A percentile compares a stretch with the other conserved stretches of the same genome.
phyloP scores from a whole-genome alignment of 176 grass and related monocot genomes.

The Pontederia crassipes region DNA sequence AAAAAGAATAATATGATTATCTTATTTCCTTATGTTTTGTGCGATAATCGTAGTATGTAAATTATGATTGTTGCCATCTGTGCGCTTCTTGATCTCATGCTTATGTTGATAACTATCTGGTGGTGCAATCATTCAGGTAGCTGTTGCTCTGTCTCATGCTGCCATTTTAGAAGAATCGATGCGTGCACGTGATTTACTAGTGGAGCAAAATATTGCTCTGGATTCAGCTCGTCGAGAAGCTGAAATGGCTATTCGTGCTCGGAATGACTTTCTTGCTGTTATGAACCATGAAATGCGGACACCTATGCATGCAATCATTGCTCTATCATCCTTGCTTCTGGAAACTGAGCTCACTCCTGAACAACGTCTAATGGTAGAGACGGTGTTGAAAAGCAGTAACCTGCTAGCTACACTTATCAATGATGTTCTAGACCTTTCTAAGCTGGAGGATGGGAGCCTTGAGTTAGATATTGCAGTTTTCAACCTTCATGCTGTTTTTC shows the following conservation, averaged over 20 bases:
- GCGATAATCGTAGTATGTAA: no score
- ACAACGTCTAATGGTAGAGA: constrained; percentile 81
- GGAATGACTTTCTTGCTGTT: constrained; percentile 85
- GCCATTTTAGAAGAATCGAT: constrained; percentile 97
- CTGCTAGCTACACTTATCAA: constrained; percentile 89
- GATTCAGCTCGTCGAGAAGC: constrained; percentile 79
- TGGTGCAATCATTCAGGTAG: constrained; percentile 39
- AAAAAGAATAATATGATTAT: no score
- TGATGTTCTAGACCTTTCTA: constrained; percentile 83
- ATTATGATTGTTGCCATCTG: no score
- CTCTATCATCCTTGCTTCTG: constrained; percentile 73
- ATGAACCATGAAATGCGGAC: constrained; percentile 98
- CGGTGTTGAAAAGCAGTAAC: constrained; percentile 74
- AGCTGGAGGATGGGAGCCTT: constrained; percentile 77
- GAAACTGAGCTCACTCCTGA: constrained; percentile 85
- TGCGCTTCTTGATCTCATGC: no score
- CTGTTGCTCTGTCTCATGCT: constrained; percentile 92
- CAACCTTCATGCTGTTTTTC: constrained; percentile 15
- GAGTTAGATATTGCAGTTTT: constrained; percentile 10
- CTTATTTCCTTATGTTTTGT: no score
- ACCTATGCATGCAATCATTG: constrained; percentile 89
- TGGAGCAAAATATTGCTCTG: constrained; percentile 88
- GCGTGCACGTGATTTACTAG: constrained; percentile 78
- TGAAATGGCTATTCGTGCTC: constrained; percentile 84
- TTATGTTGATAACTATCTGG: no score